Evolutionary conservation across 2,329 filamentous ascomycete genomes (phyloP), one percentile per base, ranked within the genome.

Genomic region (Colletotrichum gloeosporioides): DNA sequence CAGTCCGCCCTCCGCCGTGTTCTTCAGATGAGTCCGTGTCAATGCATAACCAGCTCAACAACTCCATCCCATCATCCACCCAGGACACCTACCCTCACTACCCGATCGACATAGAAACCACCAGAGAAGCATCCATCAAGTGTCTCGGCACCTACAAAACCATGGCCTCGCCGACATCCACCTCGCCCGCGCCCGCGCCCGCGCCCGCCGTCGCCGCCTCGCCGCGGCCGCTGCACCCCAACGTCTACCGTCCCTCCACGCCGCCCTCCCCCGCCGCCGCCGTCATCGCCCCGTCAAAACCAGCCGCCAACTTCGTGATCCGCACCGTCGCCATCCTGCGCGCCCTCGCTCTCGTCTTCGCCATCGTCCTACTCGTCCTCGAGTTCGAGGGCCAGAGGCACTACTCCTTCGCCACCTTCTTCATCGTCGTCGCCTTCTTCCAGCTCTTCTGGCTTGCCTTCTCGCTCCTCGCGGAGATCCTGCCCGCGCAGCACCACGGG

Each of bases 61-160:
- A 22, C 3, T 3, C 44, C n/a, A 25, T 22, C 10, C n/a, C 1
- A 22, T 13, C 44, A 53, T 2, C 10, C 29, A 36, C 36, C 36
- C 39, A 73, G 39, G 55, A 32, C 66, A 44, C 13, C n/a, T 39
- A 49, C 34, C 15, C 59, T 61, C 10, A 36, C 27, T 32, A 61
- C 27, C 8, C 13, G 3, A 27, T n/a, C 34, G 10, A 67, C 32
- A 29, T 29, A 57, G 63, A 72, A 49, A 36, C 32, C n/a, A n/a
- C 34, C 15, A 62, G 70, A 55, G 75, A 77, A 27, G 36, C 68
- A 29, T 76, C 63, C 16, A 75, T 68, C 55, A 76, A 77, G 25
- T 72, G n/a, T n/a, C 69, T 75, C 6, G 68, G 75, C 6, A 68
- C 73, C 15, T 65, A 75, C 27, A 49, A 34, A 12, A 77, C 49